Evolutionary conservation across 768 basidiomycete genomes (phyloP).

Genomic region (Kwoniella newhampshirensis): DNA sequence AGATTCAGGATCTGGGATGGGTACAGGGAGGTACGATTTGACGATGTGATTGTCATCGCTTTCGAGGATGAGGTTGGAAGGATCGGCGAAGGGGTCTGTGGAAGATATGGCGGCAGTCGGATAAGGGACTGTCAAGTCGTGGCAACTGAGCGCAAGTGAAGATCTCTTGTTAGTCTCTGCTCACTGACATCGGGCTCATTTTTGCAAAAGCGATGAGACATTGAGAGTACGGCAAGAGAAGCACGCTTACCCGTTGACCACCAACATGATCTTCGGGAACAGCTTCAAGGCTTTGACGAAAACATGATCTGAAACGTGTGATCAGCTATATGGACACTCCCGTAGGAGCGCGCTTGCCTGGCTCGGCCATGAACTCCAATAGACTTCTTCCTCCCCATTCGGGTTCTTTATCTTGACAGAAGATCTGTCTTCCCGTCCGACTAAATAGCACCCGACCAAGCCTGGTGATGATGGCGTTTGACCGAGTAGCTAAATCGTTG

Average conservation of each 20-base stretch:
- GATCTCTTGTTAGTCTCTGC: no score
- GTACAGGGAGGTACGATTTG: constrained; percentile 14
- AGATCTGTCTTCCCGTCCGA: constrained; percentile 45
- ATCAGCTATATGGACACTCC: no score
- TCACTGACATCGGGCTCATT: no score
- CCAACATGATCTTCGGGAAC: constrained; percentile 43
- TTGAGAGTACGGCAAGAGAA: no score
- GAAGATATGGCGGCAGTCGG: constrained; percentile 42
- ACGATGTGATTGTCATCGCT: constrained; percentile 33
- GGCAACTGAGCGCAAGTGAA: constrained; percentile 12
- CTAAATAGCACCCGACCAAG: constrained; percentile 37
- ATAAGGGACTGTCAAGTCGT: constrained; percentile 46
- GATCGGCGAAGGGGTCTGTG: constrained; percentile 33
- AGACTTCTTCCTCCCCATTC: constrained; percentile 36
- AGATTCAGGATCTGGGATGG: constrained; percentile 10
- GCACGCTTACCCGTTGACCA: constrained; percentile 47
- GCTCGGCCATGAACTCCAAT: constrained; percentile 49
- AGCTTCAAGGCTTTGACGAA: constrained; percentile 44
- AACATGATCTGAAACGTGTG: constrained; percentile 29
- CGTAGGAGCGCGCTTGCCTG: constrained; percentile 24
- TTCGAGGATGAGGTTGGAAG: constrained; percentile 19
- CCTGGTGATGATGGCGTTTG: neutral
- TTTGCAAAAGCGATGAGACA: no score
- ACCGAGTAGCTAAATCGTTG: neutral
- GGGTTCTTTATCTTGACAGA: constrained; percentile 40